phyloP scores from a whole-genome alignment of 2,329 filamentous ascomycete genomes.

The Pseudocercospora pini-densiflorae region DNA sequence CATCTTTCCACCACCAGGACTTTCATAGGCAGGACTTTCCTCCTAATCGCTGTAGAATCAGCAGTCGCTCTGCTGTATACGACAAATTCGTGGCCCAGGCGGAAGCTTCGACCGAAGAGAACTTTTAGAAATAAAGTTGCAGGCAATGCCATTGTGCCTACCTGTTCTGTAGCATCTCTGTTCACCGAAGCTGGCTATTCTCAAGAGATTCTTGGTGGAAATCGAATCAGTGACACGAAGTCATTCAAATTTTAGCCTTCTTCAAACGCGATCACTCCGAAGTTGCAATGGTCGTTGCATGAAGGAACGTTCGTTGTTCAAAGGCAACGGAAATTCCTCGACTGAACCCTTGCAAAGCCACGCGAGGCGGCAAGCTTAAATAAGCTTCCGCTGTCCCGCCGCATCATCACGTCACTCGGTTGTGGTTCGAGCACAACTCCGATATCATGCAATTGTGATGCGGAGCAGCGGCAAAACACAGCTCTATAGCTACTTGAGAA shows the following conservation, averaged over 20 bases:
- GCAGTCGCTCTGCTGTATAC: not conserved
- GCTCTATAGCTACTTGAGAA: not conserved
- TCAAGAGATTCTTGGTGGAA: no score
- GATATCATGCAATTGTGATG: not conserved
- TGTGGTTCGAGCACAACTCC: not conserved
- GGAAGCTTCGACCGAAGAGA: not conserved
- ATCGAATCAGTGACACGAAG: no score
- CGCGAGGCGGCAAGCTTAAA: conserved; percentile 4
- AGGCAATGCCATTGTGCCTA: not conserved
- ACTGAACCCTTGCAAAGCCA: not conserved
- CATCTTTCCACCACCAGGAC: conserved; percentile 36
- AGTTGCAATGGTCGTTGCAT: not conserved
- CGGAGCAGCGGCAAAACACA: not conserved
- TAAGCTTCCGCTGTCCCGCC: conserved; percentile 1
- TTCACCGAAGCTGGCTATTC: no score
- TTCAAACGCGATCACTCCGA: not conserved
- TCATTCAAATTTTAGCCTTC: no score
- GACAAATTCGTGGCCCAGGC: not conserved
- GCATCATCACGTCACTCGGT: not conserved
- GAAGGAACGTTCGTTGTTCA: not conserved
- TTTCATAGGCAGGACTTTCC: not conserved
- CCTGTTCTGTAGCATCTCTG: not conserved
- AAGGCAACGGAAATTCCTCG: not conserved
- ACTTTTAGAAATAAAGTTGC: not conserved
- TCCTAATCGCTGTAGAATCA: not conserved